Evolutionary conservation across 257 asterid species (phyloP), one percentile per base, ranked within the genome.

Genomic region (Capsicum rhomboideum): DNA sequence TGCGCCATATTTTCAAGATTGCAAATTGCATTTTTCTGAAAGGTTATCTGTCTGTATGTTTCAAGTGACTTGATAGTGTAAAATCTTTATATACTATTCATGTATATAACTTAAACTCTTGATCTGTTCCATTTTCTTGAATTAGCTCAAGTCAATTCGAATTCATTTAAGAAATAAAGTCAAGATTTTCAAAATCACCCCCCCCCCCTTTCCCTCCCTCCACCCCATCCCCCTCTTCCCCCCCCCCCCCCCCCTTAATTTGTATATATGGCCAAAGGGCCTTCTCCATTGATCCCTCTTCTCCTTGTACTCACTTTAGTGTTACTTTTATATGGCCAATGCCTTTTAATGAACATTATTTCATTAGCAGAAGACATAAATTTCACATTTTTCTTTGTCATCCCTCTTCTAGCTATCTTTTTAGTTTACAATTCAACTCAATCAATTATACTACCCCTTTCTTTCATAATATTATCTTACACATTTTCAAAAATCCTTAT

Each of bases 241-340:
- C 23, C 11, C 10, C 3, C 61, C 10, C 18, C 26, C 4, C 63
- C 26, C 26, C 11, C 5, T n/a, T 56, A 20, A 20, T 78, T 53
- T 29, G 10, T 52, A 78, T 52, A 54, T 28, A 79, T 79, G 83
- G 69, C 53, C 66, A 79, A 16, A 53, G 83, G 46, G 26, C 83
- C 83, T 13, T 80, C 75, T n/a, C 83, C 83, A 55, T 46, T 80
- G 17, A 80, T 80, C 72, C 83, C 83, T 59, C 83, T 80, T 80
- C 83, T 80, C 28, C 53, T 80, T 56, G 75, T 80, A 40, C 42
- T 40, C 58, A 59, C 83, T 17, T 80, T 80, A 56, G 59, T 67
- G 16, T 21, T 80, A 59, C 46, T 80, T 21, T 74, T 80, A 46
- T 9, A 59, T 80, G 75, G 83, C 18, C 74, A 80, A 2, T 34